Base-by-base conservation (phyloP, 2,329 filamentous ascomycete species). In the Lomentospora prolificans region DNA sequence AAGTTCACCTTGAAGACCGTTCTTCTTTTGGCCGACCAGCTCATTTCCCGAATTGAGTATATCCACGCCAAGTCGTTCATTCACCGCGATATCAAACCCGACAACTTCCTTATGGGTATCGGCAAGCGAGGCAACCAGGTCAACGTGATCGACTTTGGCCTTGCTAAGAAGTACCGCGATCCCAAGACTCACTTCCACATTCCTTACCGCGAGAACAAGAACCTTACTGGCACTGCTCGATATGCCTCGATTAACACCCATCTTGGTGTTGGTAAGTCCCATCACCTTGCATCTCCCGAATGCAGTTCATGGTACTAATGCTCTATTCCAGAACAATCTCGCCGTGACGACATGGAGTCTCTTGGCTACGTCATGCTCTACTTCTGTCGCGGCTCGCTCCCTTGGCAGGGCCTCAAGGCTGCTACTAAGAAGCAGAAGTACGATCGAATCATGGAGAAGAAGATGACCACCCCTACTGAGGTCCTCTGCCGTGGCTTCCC, bases 351-450 rank as follows among this genome's bases (percentile, higher is more conserved):
- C 67, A 97, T 99, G 92, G 94, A 99, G 74, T 96, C 92, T 58
- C 82, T 99, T 53, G 94, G 94, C 66, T 97, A 99, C 66, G 94
- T 99, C 67, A 97, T 99, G 91, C 87, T 99, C 61, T 99, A 99
- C 82, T 99, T 99, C 79, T 97, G 92, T 81, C 92, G 94, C 74
- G 94, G 94, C 61, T 96, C 91, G 61, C 90, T 99, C 57, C 94
- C 94, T 60, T 99, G 94, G 94, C 94, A 99, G 78, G 94, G 94
- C 57, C 81, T 96, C 56, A 96, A 96, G 84, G 92, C 92, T 77
- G 92, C 92, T 64, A 96, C 91, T 63, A 96, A 96, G 85, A 96
- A 96, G 86, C 92, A 97, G 79, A 99, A 99, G 80, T 97, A 99
- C 70, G 94, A 99, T 76, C 85, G 92, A 62, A 99, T 99, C 77